Base-by-base conservation (phyloP, 1,139 yeast species). In the Protomyces arabidopsidicola region DNA sequence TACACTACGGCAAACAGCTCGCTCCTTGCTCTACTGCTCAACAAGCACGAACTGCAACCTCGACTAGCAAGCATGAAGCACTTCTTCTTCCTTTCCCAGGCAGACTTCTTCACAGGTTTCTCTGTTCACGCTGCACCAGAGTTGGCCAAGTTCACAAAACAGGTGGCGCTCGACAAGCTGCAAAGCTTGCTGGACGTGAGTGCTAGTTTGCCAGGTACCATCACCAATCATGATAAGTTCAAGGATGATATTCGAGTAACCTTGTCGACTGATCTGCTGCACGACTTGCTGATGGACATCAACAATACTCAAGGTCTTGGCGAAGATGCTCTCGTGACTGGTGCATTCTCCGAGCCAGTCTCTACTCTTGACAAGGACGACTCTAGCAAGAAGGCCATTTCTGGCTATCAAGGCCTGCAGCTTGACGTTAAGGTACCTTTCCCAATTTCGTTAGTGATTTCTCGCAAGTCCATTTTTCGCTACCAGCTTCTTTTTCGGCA, bases 401-500 rank as follows among this genome's bases (percentile, higher is more conserved):
- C 75, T 48, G 81, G 84, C 14, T 77, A 83, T 6, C 82, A 86
- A 70, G 83, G 83, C 53, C 73, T 90, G 14, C 87, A 85, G 68
- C 77, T 90, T 52, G 88, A 88, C 62, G 73, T 89, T 42, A 77
- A 81, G 34, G 77, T 91, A 22, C 97, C 97, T 5, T 95, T 90
- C 72, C 99, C 99, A 0, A 75, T 90, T 56, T 90, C 90, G 68
- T 78, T 91, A 48, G 79, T 93, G 0, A 76, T 90, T 2, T 84
- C 88, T 31, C 82, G 86, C 66, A 86, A 89, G 53, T 83, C 87
- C 36, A 79, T 90, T 39, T 81, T 85, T 58, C 90, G 95, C 67
- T 90, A 87, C 71, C 97, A 91, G 73, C 77, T 90, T 38, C 76
- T 90, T 65, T 90, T 88, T 70, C 83, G 97, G 68, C 85, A 88